These are phyloP conservation scores for Diaporthe eres DNA, from an alignment of 2,329 filamentous ascomycete genomes.

Conservation along the genomic window DNA sequence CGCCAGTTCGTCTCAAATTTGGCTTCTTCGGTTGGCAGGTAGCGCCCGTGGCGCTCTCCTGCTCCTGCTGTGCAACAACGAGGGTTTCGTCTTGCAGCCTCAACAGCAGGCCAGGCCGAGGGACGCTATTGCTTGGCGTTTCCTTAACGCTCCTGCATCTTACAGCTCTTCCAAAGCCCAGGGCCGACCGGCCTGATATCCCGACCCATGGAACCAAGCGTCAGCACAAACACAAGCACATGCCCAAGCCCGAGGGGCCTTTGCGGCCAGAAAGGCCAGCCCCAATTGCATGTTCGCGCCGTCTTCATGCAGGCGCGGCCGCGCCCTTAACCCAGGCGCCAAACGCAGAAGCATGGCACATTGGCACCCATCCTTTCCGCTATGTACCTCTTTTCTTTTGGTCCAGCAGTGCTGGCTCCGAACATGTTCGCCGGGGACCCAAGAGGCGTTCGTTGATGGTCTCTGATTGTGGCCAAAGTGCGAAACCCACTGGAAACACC, in stretches of 20 bases:
- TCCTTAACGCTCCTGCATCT: slow-evolving; percentile 24
- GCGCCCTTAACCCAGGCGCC: neutral
- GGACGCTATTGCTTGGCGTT: slow-evolving; percentile 19
- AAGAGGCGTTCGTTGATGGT: neutral
- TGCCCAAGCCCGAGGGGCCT: neutral
- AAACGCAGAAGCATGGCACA: neutral
- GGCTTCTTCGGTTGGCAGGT: slow-evolving; percentile 1
- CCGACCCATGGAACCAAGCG: neutral
- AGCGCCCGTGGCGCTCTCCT: slow-evolving; percentile 19
- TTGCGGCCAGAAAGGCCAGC: neutral
- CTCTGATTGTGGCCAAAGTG: neutral
- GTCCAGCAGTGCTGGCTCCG: neutral
- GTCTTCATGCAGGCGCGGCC: slow-evolving; percentile 14
- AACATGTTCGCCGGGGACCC: neutral
- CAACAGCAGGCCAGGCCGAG: neutral
- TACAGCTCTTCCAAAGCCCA: neutral
- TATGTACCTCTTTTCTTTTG: neutral
- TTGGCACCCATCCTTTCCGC: neutral
- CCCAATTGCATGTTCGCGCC: slow-evolving; percentile 22
- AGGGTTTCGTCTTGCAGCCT: slow-evolving; percentile 26
- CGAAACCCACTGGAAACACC: slow-evolving; percentile 25
- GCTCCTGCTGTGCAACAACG: slow-evolving; percentile 25
- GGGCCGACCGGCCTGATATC: neutral
- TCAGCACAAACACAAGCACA: neutral
- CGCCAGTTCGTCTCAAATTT: slow-evolving; percentile 14